Percentiles rank a stretch among this genome's conserved stretches.
Evolutionary conservation across 371 early-diverging fungal genomes (phyloP).

Genomic region (Zopfochytrium polystomum): DNA sequence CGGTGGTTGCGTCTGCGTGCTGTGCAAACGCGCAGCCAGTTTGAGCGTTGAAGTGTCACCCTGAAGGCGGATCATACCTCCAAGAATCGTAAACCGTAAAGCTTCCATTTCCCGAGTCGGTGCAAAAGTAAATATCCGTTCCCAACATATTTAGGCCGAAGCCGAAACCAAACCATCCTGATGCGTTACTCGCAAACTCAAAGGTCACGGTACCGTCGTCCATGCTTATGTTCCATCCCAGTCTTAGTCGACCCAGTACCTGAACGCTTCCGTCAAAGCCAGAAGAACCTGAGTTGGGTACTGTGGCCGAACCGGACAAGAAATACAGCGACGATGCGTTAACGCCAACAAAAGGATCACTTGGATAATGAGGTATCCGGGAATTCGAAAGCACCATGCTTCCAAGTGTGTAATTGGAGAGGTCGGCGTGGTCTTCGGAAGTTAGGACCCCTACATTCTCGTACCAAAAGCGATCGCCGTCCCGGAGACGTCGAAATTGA

Average conservation of each 20-base stretch:
- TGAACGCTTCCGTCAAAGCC: constrained; percentile 3
- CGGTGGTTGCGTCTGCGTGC: constrained; percentile 4
- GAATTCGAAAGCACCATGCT: constrained; percentile 34
- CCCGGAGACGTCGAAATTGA: constrained; percentile 32
- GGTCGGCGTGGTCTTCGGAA: constrained; percentile 19
- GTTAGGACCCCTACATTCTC: constrained; percentile 39
- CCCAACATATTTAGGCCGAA: constrained; percentile 33
- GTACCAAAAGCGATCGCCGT: constrained; percentile 43
- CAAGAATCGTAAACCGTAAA: constrained; percentile 27
- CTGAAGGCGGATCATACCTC: constrained; percentile 18
- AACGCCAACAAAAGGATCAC: constrained; percentile 31
- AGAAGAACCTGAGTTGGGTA: not conserved
- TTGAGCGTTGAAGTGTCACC: not conserved
- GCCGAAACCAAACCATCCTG: constrained; percentile 42
- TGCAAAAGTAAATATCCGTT: constrained; percentile 35
- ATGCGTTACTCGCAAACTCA: constrained; percentile 26
- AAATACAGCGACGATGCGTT: constrained; percentile 2
- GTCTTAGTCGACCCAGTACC: constrained; percentile 12
- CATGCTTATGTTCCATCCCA: constrained; percentile 14
- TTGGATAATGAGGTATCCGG: constrained; percentile 30
- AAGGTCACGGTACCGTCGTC: constrained; percentile 17
- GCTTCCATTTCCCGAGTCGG: constrained; percentile 12
- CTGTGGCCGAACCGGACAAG: constrained; percentile 1
- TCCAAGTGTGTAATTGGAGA: constrained; percentile 23
- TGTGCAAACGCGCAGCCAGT: constrained; percentile 5